Conservation (phyloP, 805 yeast genomes). For the Starmerella scarabaei region DNA sequence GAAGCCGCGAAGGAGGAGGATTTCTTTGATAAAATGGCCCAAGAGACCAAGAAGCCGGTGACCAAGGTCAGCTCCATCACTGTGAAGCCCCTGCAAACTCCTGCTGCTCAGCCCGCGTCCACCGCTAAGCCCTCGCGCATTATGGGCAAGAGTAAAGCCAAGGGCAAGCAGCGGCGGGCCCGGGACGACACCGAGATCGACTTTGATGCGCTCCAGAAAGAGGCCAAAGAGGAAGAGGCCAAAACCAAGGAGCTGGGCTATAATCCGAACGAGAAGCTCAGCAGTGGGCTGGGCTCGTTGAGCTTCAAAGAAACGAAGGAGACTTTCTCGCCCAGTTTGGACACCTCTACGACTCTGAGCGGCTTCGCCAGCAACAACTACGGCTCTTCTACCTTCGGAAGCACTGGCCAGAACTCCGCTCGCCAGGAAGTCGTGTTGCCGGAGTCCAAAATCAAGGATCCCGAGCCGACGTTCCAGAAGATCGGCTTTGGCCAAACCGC, state of each 20-base stretch:
- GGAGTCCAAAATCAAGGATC: constrained; percentile 8
- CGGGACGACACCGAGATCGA: constrained; percentile 35
- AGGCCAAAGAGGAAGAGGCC: constrained; percentile 73
- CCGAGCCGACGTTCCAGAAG: constrained; percentile 17
- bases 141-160: constrained; percentile 9
- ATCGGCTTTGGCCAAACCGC: constrained; percentile 24
- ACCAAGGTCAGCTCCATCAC: background rate
- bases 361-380: background rate
- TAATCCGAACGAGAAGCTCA: constrained; percentile 26
- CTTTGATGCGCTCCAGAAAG: constrained; percentile 56
- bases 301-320: too few species aligned
- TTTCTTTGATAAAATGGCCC: constrained; percentile 85
- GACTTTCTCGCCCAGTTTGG: background rate
- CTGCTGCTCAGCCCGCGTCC: constrained; percentile 6
- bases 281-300: background rate
- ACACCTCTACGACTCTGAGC: background rate
- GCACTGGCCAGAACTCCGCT: background rate
- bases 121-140: constrained; percentile 14
- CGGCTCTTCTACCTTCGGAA: background rate
- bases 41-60: constrained; percentile 17
- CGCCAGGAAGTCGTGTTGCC: constrained; percentile 1
- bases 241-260: constrained; percentile 33
- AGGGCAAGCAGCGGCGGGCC: constrained; percentile 8
- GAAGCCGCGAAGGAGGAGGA: constrained; percentile 32
- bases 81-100: constrained; percentile 3